Evolutionary conservation across 2,329 filamentous ascomycete species (phyloP).

Genomic region (Diaporthe aspalathi): DNA sequence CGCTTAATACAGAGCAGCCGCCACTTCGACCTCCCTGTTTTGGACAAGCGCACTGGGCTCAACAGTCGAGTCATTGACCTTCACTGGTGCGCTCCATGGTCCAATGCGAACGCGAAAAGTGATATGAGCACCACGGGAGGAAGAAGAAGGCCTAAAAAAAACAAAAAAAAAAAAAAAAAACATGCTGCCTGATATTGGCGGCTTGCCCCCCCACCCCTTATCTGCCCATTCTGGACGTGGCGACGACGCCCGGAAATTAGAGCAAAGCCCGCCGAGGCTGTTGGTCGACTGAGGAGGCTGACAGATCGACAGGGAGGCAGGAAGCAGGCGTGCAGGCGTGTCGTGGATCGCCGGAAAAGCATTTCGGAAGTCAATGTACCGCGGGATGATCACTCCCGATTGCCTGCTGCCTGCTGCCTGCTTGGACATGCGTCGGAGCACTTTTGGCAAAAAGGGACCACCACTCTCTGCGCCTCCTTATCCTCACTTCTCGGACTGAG

Average conservation of each 20-base stretch:
- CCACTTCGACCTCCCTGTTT: constrained; percentile 36
- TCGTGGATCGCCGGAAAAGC: constrained; percentile 27
- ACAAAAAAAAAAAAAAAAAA: neutral
- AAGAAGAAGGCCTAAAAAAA: too few relatives aligned
- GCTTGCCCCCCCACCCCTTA: neutral
- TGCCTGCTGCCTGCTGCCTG: constrained; percentile 8
- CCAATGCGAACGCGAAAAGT: neutral
- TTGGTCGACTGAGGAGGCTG: neutral
- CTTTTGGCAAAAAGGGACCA: neutral
- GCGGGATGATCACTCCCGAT: neutral
- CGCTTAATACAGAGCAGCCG: constrained; percentile 2
- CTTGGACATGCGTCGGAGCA: neutral
- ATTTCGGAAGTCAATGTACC: neutral
- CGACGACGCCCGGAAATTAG: constrained; percentile 11
- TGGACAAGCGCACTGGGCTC: constrained; percentile 12
- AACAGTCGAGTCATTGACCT: constrained; percentile 18
- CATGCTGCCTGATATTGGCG: neutral
- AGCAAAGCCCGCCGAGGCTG: constrained; percentile 4
- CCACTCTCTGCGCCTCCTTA: neutral
- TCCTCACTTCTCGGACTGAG: constrained; percentile 10
- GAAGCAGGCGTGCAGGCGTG: neutral
- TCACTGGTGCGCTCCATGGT: neutral
- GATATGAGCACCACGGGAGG: neutral
- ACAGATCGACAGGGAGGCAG: constrained; percentile 21
- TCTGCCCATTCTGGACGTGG: neutral